These are phyloP conservation scores for Trichomonas gallinae DNA, from an alignment of 208 protist genomes.

Conservation along the genomic window DNA sequence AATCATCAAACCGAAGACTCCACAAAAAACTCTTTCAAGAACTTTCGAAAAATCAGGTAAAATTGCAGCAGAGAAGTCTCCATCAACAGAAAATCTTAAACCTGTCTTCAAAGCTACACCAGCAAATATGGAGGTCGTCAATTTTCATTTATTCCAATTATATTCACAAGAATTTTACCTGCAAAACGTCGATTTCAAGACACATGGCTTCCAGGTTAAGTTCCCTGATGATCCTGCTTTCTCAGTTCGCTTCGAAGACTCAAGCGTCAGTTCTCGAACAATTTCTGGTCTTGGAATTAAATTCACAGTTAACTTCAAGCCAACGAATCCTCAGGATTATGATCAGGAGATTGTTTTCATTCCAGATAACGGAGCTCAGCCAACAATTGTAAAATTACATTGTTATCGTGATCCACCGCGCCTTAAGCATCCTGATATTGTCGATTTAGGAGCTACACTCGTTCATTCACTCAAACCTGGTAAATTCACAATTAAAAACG, in stretches of 20 bases:
- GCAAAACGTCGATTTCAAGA: background rate
- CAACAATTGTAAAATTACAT: background rate
- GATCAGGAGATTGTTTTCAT: background rate
- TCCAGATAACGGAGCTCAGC: background rate
- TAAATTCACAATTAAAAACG: background rate
- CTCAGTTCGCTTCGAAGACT: background rate
- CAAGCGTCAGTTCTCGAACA: background rate
- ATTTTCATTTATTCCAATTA: background rate
- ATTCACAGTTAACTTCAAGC: background rate
- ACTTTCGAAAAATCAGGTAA: background rate
- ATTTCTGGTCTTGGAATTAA: background rate
- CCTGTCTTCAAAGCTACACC: background rate
- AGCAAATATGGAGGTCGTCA: background rate
- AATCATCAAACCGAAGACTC: background rate
- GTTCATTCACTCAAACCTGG: background rate
- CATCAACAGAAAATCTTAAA: background rate
- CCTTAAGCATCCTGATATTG: background rate
- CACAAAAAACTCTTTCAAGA: background rate
- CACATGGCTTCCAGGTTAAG: background rate
- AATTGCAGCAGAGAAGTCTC: background rate
- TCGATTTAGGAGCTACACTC: background rate
- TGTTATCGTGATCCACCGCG: slow-evolving; percentile 10
- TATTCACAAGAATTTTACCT: background rate
- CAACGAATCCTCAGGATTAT: background rate
- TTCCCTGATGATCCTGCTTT: background rate